A percentile compares a stretch with the other conserved stretches of the same genome.
Conservation (phyloP, 306 rosid genomes). For the Crataegus laevigata region DNA sequence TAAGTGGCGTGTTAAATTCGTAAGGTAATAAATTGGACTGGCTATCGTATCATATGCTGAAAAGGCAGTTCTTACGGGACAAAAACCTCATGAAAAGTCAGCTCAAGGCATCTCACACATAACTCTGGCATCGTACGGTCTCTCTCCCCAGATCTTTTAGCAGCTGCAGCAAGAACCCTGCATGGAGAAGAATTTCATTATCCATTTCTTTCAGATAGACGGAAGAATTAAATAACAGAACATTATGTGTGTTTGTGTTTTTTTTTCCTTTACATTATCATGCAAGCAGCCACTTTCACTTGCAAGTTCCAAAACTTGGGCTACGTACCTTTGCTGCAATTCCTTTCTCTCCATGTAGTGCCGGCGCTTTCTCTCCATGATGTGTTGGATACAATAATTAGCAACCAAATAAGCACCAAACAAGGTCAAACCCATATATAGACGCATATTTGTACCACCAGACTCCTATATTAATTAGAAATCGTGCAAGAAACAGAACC, state of each 20-base stretch:
- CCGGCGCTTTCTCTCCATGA: constrained; percentile 66
- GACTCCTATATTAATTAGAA: constrained; percentile 17
- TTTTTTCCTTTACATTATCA: not conserved
- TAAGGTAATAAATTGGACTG: not conserved
- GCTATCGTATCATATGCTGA: not conserved
- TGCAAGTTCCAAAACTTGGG: constrained; percentile 16
- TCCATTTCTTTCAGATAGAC: not conserved
- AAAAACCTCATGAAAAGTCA: constrained; percentile 82
- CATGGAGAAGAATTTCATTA: constrained; percentile 22
- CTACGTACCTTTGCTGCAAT: constrained; percentile 57
- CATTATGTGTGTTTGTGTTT: not conserved
- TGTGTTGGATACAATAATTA: constrained; percentile 55
- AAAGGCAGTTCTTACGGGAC: constrained; percentile 66
- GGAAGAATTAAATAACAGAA: not conserved
- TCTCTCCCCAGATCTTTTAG: constrained; percentile 62
- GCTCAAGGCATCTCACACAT: constrained; percentile 97
- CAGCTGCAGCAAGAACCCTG: constrained; percentile 97
- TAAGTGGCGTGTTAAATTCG: constrained; percentile 7
- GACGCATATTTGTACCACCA: constrained; percentile 94
- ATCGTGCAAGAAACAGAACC: not conserved
- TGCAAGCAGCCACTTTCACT: not conserved
- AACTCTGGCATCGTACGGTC: constrained; percentile 76
- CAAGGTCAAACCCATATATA: constrained; percentile 48
- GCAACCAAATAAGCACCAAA: constrained; percentile 80
- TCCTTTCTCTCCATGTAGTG: constrained; percentile 45